These are phyloP conservation scores for Posidonia australis DNA, from an alignment of 106 monocot species.

Conservation along the genomic window DNA sequence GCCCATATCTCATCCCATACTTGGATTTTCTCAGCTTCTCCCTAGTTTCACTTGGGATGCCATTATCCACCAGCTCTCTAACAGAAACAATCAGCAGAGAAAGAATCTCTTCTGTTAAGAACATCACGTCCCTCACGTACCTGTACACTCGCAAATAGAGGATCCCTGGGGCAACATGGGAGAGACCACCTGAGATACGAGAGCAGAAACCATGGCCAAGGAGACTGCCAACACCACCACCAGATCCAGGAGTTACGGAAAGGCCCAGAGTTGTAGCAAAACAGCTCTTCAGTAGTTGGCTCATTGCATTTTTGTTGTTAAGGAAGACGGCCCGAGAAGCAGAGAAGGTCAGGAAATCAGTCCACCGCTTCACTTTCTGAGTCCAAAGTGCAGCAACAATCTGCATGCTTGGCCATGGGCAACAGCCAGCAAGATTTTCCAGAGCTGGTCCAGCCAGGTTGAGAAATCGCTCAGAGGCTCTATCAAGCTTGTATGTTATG, in stretches of 20 bases:
- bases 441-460: conserved; percentile 88
- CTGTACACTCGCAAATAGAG: conserved; percentile 66
- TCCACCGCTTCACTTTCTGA: conserved; percentile 92
- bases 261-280: conserved; percentile 55
- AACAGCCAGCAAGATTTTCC: conserved; percentile 83
- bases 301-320: conserved; percentile 66
- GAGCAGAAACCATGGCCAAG: conserved; percentile 91
- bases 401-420: conserved; percentile 98
- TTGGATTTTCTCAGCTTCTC: conserved; percentile 51
- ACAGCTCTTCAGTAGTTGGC: conserved; percentile 81
- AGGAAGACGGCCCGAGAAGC: conserved; percentile 90
- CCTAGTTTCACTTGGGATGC: conserved; percentile 19
- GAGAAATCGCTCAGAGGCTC: conserved; percentile 73
- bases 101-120: conserved; percentile 67
- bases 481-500: conserved; percentile 95
- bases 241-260: conserved; percentile 17
- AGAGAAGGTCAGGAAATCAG: conserved; percentile 84
- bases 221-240: conserved; percentile 68
- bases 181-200: conserved; percentile 66
- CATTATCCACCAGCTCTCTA: conserved; percentile 39
- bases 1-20: conserved; percentile 33
- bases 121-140: conserved; percentile 50
- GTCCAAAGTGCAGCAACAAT: conserved; percentile 93
- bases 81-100: conserved; percentile 56
- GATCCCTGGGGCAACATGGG: conserved; percentile 80